Base-by-base conservation (phyloP, 1,284 basidiomycete species). In the Ceratobasidium sp. region DNA sequence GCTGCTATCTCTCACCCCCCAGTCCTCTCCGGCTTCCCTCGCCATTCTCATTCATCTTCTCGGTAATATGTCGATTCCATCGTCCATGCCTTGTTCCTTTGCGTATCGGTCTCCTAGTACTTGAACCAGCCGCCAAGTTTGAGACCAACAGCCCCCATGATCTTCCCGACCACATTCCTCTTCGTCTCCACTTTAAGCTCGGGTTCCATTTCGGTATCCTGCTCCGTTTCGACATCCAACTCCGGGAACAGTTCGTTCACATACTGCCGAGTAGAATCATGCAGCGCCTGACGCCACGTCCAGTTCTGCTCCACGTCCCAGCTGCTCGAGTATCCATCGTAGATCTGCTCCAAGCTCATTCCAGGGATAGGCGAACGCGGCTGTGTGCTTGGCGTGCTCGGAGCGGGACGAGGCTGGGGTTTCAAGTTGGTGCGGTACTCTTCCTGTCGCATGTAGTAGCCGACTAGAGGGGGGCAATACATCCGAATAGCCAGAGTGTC, bases 381-480 rank as follows among this genome's bases (percentile, higher is more conserved):
- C 13, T 10, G 39, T 33, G 20, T n/a, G 20, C 28, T 33, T n/a
- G 61, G 28, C 39, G 39, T 63, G 9, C 28, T n/a, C 61, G 39
- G 61, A 63, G 61, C 39, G 3, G 2, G 28, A 15, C 61, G 33
- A 20, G 39, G 56, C 56, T 18, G 1, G 15, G n/a, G 13, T 10
- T 63, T 33, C 39, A n/a, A n/a, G n/a, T 63, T 63, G 13, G 39
- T 63, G 15, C n/a, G 20, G 15, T 42, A n/a, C 39, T 40, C 39
- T 23, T 63, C 61, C 39, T 23, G 39, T 9, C 61, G 61, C 61
- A 42, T 63, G 39, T 63, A 63, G 61, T 63, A 63, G 61, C 28
- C 61, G 13, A 63, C 39, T 15, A 39, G 39, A 12, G 61, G 39
- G 12, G 61, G 61, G 3, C 20, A 40, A 39, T 63, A 15, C 20